These are phyloP conservation scores for Stephania yunnanensis DNA, from an alignment of 164 flowering plant genomes.

Conservation along the genomic window DNA sequence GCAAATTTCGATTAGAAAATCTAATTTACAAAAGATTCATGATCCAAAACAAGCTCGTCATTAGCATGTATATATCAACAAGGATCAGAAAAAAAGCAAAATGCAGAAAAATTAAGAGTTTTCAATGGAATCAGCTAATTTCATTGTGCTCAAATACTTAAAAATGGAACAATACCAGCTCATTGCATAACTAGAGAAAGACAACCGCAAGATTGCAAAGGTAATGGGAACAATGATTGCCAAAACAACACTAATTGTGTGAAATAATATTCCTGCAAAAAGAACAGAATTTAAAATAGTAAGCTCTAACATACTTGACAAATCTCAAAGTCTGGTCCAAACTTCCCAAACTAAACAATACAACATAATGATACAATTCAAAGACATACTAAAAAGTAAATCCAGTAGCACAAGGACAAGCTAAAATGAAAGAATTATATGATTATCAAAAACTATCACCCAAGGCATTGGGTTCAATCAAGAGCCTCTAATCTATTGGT, in stretches of 20 bases:
- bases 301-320: not conserved
- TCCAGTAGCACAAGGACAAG: not conserved
- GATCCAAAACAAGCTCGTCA: not conserved
- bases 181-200: slow-evolving; percentile 67
- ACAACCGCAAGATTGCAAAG: slow-evolving; percentile 61
- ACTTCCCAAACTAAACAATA: not conserved
- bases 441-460: not conserved
- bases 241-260: slow-evolving; percentile 51
- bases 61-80: not conserved
- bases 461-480: not conserved
- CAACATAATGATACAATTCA: not conserved
- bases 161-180: slow-evolving; percentile 51
- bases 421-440: not conserved
- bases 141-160: not conserved
- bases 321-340: not conserved
- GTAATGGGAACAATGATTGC: slow-evolving; percentile 56
- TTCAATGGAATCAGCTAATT: not conserved
- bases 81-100: not conserved
- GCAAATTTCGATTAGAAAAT: not conserved
- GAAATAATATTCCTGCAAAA: slow-evolving; percentile 64
- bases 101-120: not conserved
- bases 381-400: not conserved
- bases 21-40: not conserved
- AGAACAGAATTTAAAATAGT: slow-evolving; percentile 11
- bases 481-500: no score